Base-by-base conservation (phyloP, 208 protist species). In the Trichomonas tenax region DNA sequence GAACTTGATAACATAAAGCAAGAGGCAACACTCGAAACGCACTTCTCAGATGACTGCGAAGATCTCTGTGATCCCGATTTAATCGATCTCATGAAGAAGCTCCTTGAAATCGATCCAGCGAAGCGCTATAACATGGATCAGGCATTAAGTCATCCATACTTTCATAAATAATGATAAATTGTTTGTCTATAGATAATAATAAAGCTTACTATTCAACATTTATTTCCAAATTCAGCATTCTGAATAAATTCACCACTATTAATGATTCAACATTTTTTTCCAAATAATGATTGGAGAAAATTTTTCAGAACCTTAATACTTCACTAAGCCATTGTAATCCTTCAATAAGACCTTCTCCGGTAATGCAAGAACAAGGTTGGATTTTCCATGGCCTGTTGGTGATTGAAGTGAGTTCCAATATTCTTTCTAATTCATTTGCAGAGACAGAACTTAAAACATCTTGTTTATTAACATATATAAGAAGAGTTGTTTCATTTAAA, bases 391-490 rank as follows among this genome's bases (percentile, higher is more conserved):
- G n/a, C n/a, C n/a, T n/a, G n/a, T n/a, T n/a, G n/a, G n/a, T n/a
- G n/a, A n/a, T n/a, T n/a, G n/a, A n/a, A n/a, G n/a, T n/a, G n/a
- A n/a, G n/a, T n/a, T n/a, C n/a, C n/a, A n/a, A n/a, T n/a, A n/a
- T n/a, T n/a, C n/a, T n/a, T n/a, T n/a, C 46, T 15, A 99, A 98
- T 97, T 99, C 99, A 6, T 98, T 98, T 14, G 98, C 98, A 96
- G 97, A 98, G 98, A 99, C 99, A 15, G 99, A 98, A 97, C 99
- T 99, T 41, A 98, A 98, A 46, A 99, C 96, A 98, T 99, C 99
- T 97, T 99, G 98, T 97, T 99, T 99, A 98, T 99, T 99, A 31
- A 99, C 99, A 95, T 99, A 99, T 10, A 99, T 98, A 3, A 99
- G 98, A 14, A 99, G 96, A 8, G 98, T 96, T 15, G 98, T 98